Base-by-base conservation (phyloP, 805 yeast genomes). In the Lipomyces sp. region DNA sequence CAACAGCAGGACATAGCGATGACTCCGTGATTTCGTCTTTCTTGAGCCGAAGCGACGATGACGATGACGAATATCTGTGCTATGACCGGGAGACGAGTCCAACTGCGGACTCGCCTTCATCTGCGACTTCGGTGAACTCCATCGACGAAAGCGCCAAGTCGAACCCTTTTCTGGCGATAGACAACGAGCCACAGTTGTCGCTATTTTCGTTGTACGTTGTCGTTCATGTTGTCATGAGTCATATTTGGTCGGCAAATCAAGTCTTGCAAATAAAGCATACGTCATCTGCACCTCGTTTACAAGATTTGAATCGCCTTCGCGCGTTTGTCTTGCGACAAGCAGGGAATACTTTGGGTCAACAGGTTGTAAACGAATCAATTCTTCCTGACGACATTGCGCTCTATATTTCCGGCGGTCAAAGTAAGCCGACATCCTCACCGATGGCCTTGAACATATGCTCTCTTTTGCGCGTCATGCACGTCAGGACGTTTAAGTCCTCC, bases 161-260 rank as follows among this genome's bases (percentile, higher is more conserved):
- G 23, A 42, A 39, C n/a, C 18, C 42, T 11, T 28, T 41, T 4
- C 36, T 41, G 23, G 43, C 34, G 11, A 41, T 41, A 16, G 39
- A 47, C 37, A 39, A 41, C 21, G 29, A 24, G 31, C 47, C 47
- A 10, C 46, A 47, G 24, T 34, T 47, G 23, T 47, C 51, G 21
- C 24, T 43, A 3, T 47, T 42, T 18, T 41, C 51, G 6, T 43
- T 47, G 5, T 47, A 41, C 35, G 36, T 47, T 14, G 39, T 33
- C n/a, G 39, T 47, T 46, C 51, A 47, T 26, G 45, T 36, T 4
- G 41, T 47, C 26, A 47, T 47, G 51, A 41, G 41, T 22, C 51
- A 47, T 16, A 47, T 47, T 24, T 47, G 51, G 51, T 39, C 42
- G 11, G 51, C 51, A 11, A 42, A 38, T 22, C 46, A 47, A 19